Evolutionary conservation across 805 yeast genomes (phyloP), one percentile per base, ranked within the genome.

Genomic region (Spathaspora sp.): DNA sequence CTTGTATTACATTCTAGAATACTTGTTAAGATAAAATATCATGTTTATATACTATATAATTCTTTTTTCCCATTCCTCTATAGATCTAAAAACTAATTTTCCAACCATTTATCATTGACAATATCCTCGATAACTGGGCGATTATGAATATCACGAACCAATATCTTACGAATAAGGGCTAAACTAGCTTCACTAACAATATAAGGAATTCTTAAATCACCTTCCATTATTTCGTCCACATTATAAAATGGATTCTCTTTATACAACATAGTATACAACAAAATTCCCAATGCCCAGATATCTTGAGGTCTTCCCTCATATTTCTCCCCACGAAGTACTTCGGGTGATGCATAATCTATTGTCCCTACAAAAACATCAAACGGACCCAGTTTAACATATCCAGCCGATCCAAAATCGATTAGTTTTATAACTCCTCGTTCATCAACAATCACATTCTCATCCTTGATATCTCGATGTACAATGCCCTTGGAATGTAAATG

Each of bases 291-390:
- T 0, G 98, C 97, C 99, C 99, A 94, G 1, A 92, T 86, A 69
- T 94, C 99, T 67, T 94, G 99, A 2, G 96, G 93, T 64, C 82
- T 86, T 19, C 99, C 99, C 48, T 83, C 90, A 62, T 93, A 94
- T 19, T 92, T 86, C 54, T 84, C 85, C 1, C 98, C 99, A 48
- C 85, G 79, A 35, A 94, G 74, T 0, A 94, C 97, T 67, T 94
- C 99, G 0, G 99, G 99, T 0, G 98, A 96, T 0, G 98, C 98
- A 67, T 93, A 94, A 67, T 94, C 97, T 44, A 94, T 85, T 0
- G 99, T 94, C 2, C 99, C 99, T 1, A 94, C 98, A 69, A 94
- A 93, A 5, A 94, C 97, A 59, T 93, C 97, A 69, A 93, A 94
- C 5, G 98, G 98, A 0, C 97, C 98, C 70, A 86, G 90, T 57